A percentile compares a stretch with the other conserved stretches of the same genome.
Conservation (phyloP, 306 rosid species). For the Cercis canadensis region DNA sequence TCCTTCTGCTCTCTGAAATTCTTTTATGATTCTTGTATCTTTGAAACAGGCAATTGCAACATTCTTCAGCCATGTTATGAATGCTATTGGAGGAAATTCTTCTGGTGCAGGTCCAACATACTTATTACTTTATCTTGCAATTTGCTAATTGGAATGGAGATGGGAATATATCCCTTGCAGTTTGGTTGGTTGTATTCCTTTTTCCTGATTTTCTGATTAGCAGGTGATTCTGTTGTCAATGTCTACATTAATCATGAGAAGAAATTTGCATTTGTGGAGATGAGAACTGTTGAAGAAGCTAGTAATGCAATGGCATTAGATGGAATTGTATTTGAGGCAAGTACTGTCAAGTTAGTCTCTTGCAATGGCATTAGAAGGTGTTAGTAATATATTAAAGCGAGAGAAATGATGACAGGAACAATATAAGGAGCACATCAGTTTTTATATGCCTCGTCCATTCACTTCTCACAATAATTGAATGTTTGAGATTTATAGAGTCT, state of each 20-base stretch:
- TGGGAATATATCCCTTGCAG: not conserved
- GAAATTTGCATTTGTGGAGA: conserved; percentile 90
- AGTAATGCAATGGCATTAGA: conserved; percentile 92
- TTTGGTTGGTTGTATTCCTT: conserved; percentile 23
- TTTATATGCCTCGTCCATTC: not conserved
- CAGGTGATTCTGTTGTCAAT: conserved; percentile 86
- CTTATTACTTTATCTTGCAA: conserved; percentile 10
- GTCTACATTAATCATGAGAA: conserved; percentile 89
- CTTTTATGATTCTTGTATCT: conserved; percentile 32
- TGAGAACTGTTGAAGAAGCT: conserved; percentile 93
- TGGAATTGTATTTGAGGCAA: conserved; percentile 84
- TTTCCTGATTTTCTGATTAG: conserved; percentile 42
- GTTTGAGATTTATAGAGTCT: conserved; percentile 17
- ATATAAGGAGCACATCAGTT: conserved; percentile 10
- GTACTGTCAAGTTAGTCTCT: conserved; percentile 29
- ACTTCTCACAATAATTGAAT: not conserved
- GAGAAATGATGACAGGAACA: too few relatives aligned
- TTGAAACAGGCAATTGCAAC: conserved; percentile 70
- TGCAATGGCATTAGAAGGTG: conserved; percentile 52
- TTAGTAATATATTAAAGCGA: not conserved
- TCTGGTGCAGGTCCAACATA: conserved; percentile 63
- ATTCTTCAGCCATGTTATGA: conserved; percentile 80
- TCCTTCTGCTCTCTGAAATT: conserved; percentile 19
- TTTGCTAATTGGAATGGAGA: not conserved
- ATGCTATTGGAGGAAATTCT: conserved; percentile 83